Evolutionary conservation across 2,329 filamentous ascomycete genomes (phyloP), one percentile per base, ranked within the genome.

Genomic region (Sphaerulina musiva): DNA sequence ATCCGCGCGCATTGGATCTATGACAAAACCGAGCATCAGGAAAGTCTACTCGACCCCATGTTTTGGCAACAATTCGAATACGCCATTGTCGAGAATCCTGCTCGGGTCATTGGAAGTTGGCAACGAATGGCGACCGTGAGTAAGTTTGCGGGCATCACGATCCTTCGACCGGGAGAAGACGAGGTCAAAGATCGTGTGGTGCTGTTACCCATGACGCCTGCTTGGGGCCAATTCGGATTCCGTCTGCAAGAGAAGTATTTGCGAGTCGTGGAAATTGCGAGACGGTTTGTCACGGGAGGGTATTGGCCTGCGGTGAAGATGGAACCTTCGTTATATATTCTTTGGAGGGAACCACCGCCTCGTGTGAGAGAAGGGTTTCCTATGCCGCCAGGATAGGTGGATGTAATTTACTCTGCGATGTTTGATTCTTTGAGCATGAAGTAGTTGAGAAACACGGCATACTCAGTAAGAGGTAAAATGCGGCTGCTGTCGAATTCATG

Each of bases 21-120:
- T 64, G 81, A 84, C 64, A 85, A 84, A 64, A 81, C 80, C 0
- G 80, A 70, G 49, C 72, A 80, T 45, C 70, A 76, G 29, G 60
- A 68, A 2, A 59, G 64, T 2, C 74, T 81, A 34, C 69, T 76
- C 1, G 72, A 77, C 17, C 73, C 75, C 0, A 55, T 63, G 2
- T 85, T 84, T 64, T 85, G 81, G 82, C 66, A 72, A 1, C 67
- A 71, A 5, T 82, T 84, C 55, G 79, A 84, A 59, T 84, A 82
- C 59, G 76, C 77, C 2, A 68, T 84, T 23, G 72, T 78, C 0
- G 82, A 84, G 66, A 68, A 71, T 53, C 72, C 77, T 8, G 67
- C 74, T 58, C 67, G 70, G 57, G 62, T 74, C 29, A 78, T 80
- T 45, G 76, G 74, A 0, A 70, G 66, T 3, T 85, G 81, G 81